phyloP scores from a whole-genome alignment of 345 rosid species.

The Ailanthus altissimus region DNA sequence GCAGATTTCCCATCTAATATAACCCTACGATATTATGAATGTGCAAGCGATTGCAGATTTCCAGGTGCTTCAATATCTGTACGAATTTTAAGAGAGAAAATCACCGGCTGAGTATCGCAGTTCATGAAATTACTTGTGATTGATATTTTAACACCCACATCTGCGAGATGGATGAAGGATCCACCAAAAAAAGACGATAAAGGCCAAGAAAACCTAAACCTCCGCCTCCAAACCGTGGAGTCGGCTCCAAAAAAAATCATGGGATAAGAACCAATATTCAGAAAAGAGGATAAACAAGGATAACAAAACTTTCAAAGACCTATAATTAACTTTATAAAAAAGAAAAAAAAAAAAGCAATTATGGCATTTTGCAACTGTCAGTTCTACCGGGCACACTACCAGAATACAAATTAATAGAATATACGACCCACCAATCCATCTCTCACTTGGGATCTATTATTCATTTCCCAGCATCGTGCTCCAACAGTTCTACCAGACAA shows the following conservation, averaged over 20 bases:
- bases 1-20: too few relatives aligned
- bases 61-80: too few relatives aligned
- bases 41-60: too few relatives aligned
- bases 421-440: conserved; percentile 13
- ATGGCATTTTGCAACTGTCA: conserved; percentile 52
- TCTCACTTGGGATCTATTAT: conserved; percentile 19
- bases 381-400: conserved; percentile 37
- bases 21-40: too few relatives aligned
- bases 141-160: too few relatives aligned
- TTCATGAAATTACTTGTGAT: too few relatives aligned
- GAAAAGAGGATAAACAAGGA: not conserved
- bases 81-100: too few relatives aligned
- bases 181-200: too few relatives aligned
- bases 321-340: conserved; percentile 19
- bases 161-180: too few relatives aligned
- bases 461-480: conserved; percentile 23
- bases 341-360: conserved; percentile 8
- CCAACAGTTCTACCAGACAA: conserved; percentile 44
- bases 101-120: too few relatives aligned
- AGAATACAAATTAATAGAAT: conserved; percentile 9
- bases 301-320: conserved; percentile 15
- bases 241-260: not conserved
- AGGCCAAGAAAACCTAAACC: too few relatives aligned
- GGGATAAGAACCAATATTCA: not conserved
- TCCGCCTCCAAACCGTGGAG: not conserved